These are phyloP conservation scores for Sarocladium kiliense DNA, from an alignment of 2,329 filamentous ascomycete species.

Conservation along the genomic window DNA sequence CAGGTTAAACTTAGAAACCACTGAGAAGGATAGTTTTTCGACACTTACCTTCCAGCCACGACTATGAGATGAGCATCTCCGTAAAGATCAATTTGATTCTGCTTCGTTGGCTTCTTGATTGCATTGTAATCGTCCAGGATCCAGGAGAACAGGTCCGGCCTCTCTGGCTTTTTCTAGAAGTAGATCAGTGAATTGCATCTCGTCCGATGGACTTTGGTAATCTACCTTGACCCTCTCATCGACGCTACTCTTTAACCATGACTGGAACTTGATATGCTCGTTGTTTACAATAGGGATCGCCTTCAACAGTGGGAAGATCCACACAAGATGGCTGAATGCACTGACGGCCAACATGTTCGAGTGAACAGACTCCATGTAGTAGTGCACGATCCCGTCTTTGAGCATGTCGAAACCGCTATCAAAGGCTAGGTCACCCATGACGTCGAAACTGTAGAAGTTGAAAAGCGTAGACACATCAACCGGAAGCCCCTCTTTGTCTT, in stretches of 20 bases:
- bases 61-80: constrained; percentile 21
- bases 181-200: no score
- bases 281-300: constrained; percentile 17
- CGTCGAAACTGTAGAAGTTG: constrained; percentile 31
- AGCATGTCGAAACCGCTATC: constrained; percentile 30
- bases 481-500: constrained; percentile 14
- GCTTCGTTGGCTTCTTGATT: constrained; percentile 13
- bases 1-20: neutral
- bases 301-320: constrained; percentile 17
- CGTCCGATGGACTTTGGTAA: no score
- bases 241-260: constrained; percentile 1
- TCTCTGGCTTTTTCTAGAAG: neutral
- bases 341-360: constrained; percentile 18
- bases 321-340: constrained; percentile 17
- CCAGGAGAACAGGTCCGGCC: constrained; percentile 20
- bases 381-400: constrained; percentile 16
- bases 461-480: constrained; percentile 27
- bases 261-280: constrained; percentile 12
- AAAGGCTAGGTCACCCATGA: constrained; percentile 35
- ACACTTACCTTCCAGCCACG: constrained; percentile 21
- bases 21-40: no score
- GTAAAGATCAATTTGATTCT: constrained; percentile 15
- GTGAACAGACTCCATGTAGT: constrained; percentile 16
- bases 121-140: constrained; percentile 18
- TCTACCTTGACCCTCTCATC: neutral